phyloP scores from a whole-genome alignment of 495 filamentous ascomycete genomes.

The Venustampulla echinocandica region DNA sequence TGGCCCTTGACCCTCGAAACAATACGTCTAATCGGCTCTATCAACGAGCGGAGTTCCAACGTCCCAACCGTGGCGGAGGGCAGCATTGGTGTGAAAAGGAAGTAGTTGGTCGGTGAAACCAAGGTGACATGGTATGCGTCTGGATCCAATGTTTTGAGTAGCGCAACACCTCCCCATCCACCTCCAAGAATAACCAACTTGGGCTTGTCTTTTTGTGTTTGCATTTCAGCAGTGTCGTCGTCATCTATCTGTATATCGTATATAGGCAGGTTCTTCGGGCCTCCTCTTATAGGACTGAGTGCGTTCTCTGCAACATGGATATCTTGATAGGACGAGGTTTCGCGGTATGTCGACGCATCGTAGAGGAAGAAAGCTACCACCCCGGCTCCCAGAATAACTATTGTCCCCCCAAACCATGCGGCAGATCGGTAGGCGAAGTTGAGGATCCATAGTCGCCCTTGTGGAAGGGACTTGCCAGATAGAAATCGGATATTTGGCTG shows the following conservation, averaged over 20 bases:
- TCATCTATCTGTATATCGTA: slow-evolving; percentile 80
- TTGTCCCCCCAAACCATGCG: slow-evolving; percentile 39
- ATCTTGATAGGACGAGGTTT: slow-evolving; percentile 53
- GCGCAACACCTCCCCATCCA: slow-evolving; percentile 89
- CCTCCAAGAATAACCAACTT: slow-evolving; percentile 86
- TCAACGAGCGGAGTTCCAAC: slow-evolving; percentile 77
- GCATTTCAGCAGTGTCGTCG: slow-evolving; percentile 62
- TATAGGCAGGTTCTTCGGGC: slow-evolving; percentile 94
- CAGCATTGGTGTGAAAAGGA: slow-evolving; percentile 96
- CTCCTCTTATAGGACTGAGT: slow-evolving; percentile 70
- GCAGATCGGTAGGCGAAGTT: slow-evolving; percentile 44
- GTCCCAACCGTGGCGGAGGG: slow-evolving; percentile 96
- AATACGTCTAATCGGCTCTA: slow-evolving; percentile 87
- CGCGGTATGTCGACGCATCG: slow-evolving; percentile 84
- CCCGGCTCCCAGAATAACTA: slow-evolving; percentile 35
- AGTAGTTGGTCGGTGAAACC: slow-evolving; percentile 90
- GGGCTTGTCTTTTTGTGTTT: slow-evolving; percentile 71
- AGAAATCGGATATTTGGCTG: slow-evolving; percentile 20
- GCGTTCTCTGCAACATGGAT: slow-evolving; percentile 77
- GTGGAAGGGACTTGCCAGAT: slow-evolving; percentile 41
- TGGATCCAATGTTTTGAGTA: slow-evolving; percentile 83
- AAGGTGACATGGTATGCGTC: slow-evolving; percentile 84
- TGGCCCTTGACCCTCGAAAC: slow-evolving; percentile 70
- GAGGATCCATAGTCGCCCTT: slow-evolving; percentile 31
- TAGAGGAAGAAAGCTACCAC: slow-evolving; percentile 87